Percentiles rank a stretch among this genome's conserved stretches.
These are phyloP conservation scores for Colletotrichum sp. DNA, from an alignment of 2,329 filamentous ascomycete genomes.

Conservation along the genomic window DNA sequence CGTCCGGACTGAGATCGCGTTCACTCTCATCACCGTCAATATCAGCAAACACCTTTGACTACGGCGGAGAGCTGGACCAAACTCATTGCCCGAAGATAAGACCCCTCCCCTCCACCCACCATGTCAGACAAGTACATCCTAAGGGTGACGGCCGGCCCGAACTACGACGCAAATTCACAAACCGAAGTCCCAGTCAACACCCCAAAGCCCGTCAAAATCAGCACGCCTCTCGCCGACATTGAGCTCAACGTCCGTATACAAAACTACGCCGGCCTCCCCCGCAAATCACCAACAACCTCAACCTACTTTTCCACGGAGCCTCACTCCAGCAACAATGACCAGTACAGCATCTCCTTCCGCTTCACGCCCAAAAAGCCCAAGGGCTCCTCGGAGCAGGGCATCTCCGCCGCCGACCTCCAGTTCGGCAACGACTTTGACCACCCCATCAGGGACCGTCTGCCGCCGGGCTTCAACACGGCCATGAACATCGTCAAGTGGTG, in stretches of 20 bases:
- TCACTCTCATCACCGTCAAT: neutral
- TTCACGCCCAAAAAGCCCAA: constrained; percentile 70
- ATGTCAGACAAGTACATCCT: constrained; percentile 77
- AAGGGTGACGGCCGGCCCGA: constrained; percentile 79
- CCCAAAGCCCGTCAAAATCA: constrained; percentile 65
- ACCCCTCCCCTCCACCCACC: neutral
- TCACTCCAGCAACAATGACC: constrained; percentile 72
- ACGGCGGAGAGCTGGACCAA: neutral
- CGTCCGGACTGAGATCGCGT: neutral
- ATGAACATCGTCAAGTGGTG: constrained; percentile 88
- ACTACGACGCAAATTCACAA: constrained; percentile 77
- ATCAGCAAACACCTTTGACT: too few species aligned
- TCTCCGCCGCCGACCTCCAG: constrained; percentile 76
- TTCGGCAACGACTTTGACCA: constrained; percentile 97
- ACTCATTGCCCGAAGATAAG: neutral
- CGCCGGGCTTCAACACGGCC: constrained; percentile 84
- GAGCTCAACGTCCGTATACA: constrained; percentile 78
- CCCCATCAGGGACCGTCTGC: constrained; percentile 84
- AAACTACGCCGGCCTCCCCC: constrained; percentile 72
- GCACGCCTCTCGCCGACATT: constrained; percentile 66
- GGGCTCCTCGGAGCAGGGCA: constrained; percentile 41
- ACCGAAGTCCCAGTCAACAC: constrained; percentile 78
- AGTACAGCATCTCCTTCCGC: constrained; percentile 83
- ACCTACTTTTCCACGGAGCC: constrained; percentile 77
- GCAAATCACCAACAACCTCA: constrained; percentile 69